Evolutionary conservation across 257 asterid genomes (phyloP).

Genomic region (Salvia miltiorrhiza): DNA sequence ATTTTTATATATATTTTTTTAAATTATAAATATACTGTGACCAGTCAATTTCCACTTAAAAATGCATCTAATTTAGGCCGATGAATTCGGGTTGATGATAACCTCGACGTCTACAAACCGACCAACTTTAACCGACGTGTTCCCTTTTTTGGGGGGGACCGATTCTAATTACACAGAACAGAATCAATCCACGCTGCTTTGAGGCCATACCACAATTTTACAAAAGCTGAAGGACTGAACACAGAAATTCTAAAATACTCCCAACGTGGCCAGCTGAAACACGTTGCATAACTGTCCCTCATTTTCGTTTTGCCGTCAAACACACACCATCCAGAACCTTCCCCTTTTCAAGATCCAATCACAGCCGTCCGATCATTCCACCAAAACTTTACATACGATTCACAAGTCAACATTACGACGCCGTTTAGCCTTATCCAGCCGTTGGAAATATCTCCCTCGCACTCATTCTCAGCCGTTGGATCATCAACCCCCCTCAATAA

Average conservation of each 20-base stretch:
- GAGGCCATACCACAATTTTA: not conserved
- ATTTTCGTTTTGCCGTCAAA: conserved; percentile 18
- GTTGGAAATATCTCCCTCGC: conserved; percentile 9
- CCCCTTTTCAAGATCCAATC: conserved; percentile 19
- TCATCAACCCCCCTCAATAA: conserved; percentile 32
- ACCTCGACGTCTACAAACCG: too few relatives aligned
- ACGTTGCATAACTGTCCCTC: conserved; percentile 20
- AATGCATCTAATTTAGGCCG: too few relatives aligned
- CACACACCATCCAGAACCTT: conserved; percentile 31
- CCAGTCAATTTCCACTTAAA: too few relatives aligned
- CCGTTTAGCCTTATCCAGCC: conserved; percentile 30
- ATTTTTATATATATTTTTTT: too few relatives aligned
- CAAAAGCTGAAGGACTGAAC: conserved; percentile 1
- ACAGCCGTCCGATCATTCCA: conserved; percentile 39
- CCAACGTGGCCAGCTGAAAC: conserved; percentile 23
- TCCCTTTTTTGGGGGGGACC: too few relatives aligned
- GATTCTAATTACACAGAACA: too few relatives aligned
- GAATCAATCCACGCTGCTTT: too few relatives aligned
- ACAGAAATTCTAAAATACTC: not conserved
- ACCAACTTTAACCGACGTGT: too few relatives aligned
- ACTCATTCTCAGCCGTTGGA: conserved; percentile 41
- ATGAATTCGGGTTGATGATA: too few relatives aligned
- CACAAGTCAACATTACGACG: conserved; percentile 16
- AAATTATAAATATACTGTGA: too few relatives aligned
- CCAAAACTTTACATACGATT: not conserved